Conservation (phyloP, 345 rosid species). For the Salix purpurea region DNA sequence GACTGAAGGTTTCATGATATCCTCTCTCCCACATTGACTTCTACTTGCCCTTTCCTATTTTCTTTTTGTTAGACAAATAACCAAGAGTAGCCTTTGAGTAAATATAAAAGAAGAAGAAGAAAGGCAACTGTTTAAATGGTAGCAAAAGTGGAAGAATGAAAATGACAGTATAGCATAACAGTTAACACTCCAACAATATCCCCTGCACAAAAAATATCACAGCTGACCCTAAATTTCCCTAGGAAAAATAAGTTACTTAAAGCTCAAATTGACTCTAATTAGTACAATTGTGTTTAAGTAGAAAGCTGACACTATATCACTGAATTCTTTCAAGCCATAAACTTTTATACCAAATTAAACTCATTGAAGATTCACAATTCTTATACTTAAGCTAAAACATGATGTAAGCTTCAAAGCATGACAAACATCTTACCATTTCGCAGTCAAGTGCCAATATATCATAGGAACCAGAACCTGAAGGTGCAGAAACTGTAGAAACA, state of each 20-base stretch:
- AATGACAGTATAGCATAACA: no score
- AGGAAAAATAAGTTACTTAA: no score
- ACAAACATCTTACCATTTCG: conserved; percentile 66
- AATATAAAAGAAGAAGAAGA: no score
- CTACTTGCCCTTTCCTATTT: no score
- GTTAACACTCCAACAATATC: not conserved
- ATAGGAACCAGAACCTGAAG: conserved; percentile 47
- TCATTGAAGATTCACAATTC: not conserved
- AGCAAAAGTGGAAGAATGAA: no score
- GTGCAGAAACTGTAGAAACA: conserved; percentile 61
- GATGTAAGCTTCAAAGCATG: not conserved
- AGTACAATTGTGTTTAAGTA: not conserved
- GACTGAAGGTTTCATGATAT: no score
- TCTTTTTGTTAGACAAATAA: no score
- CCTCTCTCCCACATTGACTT: no score
- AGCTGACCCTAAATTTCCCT: not conserved
- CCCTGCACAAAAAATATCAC: not conserved
- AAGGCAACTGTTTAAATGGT: no score
- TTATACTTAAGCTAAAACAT: not conserved
- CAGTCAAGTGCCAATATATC: conserved; percentile 88
- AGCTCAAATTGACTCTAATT: not conserved
- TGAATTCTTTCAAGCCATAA: not conserved
- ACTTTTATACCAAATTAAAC: not conserved
- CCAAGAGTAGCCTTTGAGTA: no score
- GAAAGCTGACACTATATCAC: not conserved